Evolutionary conservation across 495 filamentous ascomycete genomes (phyloP), one percentile per base, ranked within the genome.

Genomic region (Penicillium taxi): DNA sequence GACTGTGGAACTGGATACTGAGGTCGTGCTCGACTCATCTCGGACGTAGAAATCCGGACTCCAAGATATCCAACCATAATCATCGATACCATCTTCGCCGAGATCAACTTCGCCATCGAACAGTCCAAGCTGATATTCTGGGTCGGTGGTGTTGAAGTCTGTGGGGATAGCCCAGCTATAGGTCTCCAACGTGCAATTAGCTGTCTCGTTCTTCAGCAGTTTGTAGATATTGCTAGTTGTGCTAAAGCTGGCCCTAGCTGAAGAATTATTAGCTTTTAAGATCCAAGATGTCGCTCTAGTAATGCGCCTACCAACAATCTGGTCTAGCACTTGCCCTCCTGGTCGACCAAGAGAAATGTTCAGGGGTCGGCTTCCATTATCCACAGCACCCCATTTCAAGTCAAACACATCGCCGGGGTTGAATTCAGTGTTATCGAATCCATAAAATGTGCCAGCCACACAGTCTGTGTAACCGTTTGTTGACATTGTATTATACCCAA

Each of bases 131-230:
- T 38, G 35, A 12, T 38, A 38, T 13, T 21, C 1, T 6, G 35
- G 35, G 35, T 30, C 23, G 16, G 16, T 28, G 1, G 35, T 38
- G 26, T 38, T 38, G 35, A 38, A 38, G 26, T 38, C 35, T 5
- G 35, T 29, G 15, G 35, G 35, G 11, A 38, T 38, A 4, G 35
- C 35, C 35, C 35, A 38, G 25, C 14, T 38, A 21, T 38, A 38
- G 21, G 28, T 25, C 15, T 38, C 35, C n/a, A 38, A 26, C 2
- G 35, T 38, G 16, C 35, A 38, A 26, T 38, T 38, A n/a, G 35
- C 35, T 15, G 25, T 38, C 11, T 16, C 15, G 15, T 38, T 38
- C 15, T 4, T 3, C 16, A 38, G 17, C 8, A 38, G 14, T 22
- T 38, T 25, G 25, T 38, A 38, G 7, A 38, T 25, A 14, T 1